These are phyloP conservation scores for Paraglomus occultum DNA, from an alignment of 192 early-diverging fungal genomes.

Conservation along the genomic window DNA sequence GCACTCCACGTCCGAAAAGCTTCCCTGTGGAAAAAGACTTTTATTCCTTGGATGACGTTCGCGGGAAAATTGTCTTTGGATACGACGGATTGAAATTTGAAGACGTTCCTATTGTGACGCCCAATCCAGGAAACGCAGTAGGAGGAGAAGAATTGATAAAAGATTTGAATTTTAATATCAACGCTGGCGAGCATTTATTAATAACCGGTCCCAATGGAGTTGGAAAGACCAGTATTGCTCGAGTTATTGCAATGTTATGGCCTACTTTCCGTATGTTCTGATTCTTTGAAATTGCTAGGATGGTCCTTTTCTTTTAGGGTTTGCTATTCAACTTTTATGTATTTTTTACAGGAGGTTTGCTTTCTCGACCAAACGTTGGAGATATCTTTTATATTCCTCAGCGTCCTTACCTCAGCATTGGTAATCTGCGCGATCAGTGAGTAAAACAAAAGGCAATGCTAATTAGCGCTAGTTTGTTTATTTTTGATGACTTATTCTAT, in stretches of 20 bases:
- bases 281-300: not conserved
- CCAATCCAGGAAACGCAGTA: constrained; percentile 56
- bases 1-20: constrained; percentile 16
- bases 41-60: constrained; percentile 51
- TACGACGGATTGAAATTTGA: constrained; percentile 78
- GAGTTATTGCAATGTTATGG: constrained; percentile 93
- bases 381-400: constrained; percentile 99
- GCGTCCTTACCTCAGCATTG: constrained; percentile 89
- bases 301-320: not conserved
- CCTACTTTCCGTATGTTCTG: constrained; percentile 67
- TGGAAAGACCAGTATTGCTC: constrained; percentile 91
- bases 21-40: constrained; percentile 28
- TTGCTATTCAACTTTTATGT: not conserved
- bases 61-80: constrained; percentile 57
- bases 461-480: not conserved
- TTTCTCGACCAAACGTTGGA: constrained; percentile 66
- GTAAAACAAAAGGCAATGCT: constrained; percentile 13
- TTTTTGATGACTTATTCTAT: not conserved
- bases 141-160: constrained; percentile 84
- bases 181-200: constrained; percentile 86
- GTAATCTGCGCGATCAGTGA: constrained; percentile 91
- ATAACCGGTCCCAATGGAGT: constrained; percentile 95
- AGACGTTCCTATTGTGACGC: constrained; percentile 87
- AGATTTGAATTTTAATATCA: constrained; percentile 71
- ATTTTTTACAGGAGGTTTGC: constrained; percentile 49